Conservation (phyloP, 2,329 filamentous ascomycete genomes). For the Xylaria sp. region DNA sequence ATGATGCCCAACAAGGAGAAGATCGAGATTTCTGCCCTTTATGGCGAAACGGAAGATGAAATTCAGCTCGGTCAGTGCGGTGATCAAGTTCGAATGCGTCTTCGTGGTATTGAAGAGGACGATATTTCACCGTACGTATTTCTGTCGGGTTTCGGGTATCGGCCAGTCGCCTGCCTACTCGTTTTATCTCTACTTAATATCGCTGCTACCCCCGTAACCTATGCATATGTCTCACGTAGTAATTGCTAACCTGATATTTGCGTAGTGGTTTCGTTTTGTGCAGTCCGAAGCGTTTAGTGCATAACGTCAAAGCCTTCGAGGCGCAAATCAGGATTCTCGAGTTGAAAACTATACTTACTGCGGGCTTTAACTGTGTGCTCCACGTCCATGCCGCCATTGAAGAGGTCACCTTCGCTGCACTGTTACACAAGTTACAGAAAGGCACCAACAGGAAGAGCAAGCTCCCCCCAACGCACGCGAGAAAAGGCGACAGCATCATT, state of each 20-base stretch:
- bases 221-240: background rate
- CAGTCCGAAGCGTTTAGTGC: constrained; percentile 89
- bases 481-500: constrained; percentile 82
- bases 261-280: constrained; percentile 86
- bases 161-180: background rate
- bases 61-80: constrained; percentile 81
- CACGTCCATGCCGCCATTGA: constrained; percentile 98
- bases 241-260: constrained; percentile 4
- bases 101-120: constrained; percentile 96
- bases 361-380: constrained; percentile 96
- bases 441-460: constrained; percentile 94
- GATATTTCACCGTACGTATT: constrained; percentile 73
- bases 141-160: background rate
- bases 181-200: background rate
- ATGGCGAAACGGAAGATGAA: constrained; percentile 96
- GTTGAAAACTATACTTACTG: constrained; percentile 89
- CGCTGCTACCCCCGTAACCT: background rate
- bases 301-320: constrained; percentile 88
- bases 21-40: constrained; percentile 82
- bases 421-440: constrained; percentile 95
- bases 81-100: constrained; percentile 90
- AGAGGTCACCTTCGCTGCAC: constrained; percentile 87
- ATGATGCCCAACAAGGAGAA: constrained; percentile 96
- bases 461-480: constrained; percentile 88
- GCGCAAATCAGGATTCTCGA: constrained; percentile 96